phyloP scores from a whole-genome alignment of 2,329 filamentous ascomycete genomes.

The Fusarium pseudoanthophilum region DNA sequence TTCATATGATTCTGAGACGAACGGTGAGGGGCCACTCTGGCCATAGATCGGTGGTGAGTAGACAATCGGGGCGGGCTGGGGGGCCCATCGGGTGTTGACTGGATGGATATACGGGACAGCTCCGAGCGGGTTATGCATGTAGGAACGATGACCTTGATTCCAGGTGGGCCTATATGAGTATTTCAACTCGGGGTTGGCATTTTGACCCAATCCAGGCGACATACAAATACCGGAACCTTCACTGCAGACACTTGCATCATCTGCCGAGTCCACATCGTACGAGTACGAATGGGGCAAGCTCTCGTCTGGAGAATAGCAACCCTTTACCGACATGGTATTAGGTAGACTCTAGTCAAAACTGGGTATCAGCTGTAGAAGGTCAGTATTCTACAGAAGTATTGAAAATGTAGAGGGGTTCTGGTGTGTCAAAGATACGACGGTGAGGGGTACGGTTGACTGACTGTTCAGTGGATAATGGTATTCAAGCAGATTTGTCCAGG shows the following conservation, averaged over 20 bases:
- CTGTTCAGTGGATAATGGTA: background rate
- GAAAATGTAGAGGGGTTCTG: too few relatives aligned
- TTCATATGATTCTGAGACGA: background rate
- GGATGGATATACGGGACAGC: rapidly evolving
- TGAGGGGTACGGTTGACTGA: background rate
- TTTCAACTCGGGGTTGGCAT: background rate
- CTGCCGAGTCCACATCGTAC: too few relatives aligned
- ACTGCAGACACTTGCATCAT: background rate
- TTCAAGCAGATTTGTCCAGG: background rate
- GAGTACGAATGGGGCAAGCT: background rate
- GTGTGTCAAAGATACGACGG: background rate
- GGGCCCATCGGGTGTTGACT: background rate
- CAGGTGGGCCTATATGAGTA: background rate
- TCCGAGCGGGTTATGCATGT: background rate
- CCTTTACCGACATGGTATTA: background rate
- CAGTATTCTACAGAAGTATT: background rate
- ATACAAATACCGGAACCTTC: background rate
- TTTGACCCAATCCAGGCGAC: too few relatives aligned
- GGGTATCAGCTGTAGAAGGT: background rate
- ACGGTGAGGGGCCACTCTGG: too few relatives aligned
- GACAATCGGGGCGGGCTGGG: too few relatives aligned
- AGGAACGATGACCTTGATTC: background rate
- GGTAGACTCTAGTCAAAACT: background rate
- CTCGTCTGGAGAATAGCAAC: background rate
- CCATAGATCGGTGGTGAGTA: background rate